Conservation (phyloP, 2,329 filamentous ascomycete species). For the Fusarium praegraminearum region DNA sequence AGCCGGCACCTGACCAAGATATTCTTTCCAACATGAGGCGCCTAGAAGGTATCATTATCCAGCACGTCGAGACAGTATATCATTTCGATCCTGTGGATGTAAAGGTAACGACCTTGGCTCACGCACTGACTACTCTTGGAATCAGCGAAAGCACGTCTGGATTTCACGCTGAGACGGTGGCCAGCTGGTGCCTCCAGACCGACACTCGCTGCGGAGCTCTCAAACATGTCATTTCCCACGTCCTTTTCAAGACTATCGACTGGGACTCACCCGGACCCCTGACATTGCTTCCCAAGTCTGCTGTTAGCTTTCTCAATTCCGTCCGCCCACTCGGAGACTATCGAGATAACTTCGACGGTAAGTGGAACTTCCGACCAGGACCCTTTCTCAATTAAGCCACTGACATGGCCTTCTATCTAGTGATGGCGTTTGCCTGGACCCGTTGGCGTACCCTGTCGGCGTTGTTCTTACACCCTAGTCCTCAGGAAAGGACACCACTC, state of each 20-base stretch:
- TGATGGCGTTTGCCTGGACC: constrained; percentile 50
- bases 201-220: constrained; percentile 51
- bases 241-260: constrained; percentile 53
- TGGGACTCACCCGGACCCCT: constrained; percentile 42
- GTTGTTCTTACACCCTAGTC: constrained; percentile 55
- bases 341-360: background rate
- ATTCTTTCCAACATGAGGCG: constrained; percentile 50
- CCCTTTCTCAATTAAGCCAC: background rate
- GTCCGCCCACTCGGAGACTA: background rate
- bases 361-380: no score
- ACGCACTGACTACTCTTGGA: constrained; percentile 45
- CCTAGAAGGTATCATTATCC: constrained; percentile 52
- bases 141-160: constrained; percentile 30
- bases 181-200: constrained; percentile 50
- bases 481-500: constrained; percentile 53
- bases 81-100: constrained; percentile 46
- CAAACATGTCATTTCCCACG: constrained; percentile 54
- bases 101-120: constrained; percentile 39
- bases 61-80: constrained; percentile 57
- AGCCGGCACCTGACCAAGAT: constrained; percentile 52
- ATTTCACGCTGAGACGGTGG: constrained; percentile 36
- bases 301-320: background rate
- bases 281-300: constrained; percentile 52
- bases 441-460: constrained; percentile 58
- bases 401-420: background rate